phyloP scores from a whole-genome alignment of 371 early-diverging fungal species.

The Mortierella sp. region DNA sequence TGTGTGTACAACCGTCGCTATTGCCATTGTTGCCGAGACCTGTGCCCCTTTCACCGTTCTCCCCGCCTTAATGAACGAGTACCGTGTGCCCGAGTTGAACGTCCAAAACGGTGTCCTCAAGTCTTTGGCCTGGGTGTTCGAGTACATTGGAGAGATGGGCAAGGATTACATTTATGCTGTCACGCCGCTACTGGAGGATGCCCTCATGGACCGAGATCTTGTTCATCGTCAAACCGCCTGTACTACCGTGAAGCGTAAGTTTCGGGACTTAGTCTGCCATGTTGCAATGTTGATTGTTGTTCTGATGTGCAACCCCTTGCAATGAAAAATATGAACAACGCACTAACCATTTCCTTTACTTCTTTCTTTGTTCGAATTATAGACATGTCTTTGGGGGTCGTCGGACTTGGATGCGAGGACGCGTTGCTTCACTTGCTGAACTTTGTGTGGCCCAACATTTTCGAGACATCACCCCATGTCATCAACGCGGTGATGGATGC shows the following conservation, averaged over 20 bases:
- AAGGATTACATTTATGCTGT: constrained; percentile 97
- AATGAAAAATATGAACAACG: background rate
- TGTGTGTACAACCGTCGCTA: constrained; percentile 98
- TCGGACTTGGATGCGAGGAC: constrained; percentile 94
- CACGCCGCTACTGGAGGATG: constrained; percentile 96
- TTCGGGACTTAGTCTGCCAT: background rate
- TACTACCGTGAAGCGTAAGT: constrained; percentile 84
- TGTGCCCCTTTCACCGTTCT: constrained; percentile 98
- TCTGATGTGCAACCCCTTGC: background rate
- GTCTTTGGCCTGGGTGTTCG: constrained; percentile 95
- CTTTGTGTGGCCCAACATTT: constrained; percentile 98
- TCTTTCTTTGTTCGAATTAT: background rate
- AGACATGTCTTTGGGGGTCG: constrained; percentile 93
- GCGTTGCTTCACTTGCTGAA: constrained; percentile 95
- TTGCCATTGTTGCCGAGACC: constrained; percentile 94
- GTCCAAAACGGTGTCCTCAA: constrained; percentile 99
- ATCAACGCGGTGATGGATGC: constrained; percentile 98
- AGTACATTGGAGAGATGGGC: constrained; percentile 98
- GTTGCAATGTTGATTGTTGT: background rate
- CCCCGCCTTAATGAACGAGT: constrained; percentile 98
- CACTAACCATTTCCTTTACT: background rate
- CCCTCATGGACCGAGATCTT: constrained; percentile 96
- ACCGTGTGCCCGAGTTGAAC: constrained; percentile 97
- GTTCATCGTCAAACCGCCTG: constrained; percentile 98
- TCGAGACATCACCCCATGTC: constrained; percentile 97